Evolutionary conservation across 768 basidiomycete genomes (phyloP), one percentile per base, ranked within the genome.

Genomic region (Leucogyrophana mollusca): DNA sequence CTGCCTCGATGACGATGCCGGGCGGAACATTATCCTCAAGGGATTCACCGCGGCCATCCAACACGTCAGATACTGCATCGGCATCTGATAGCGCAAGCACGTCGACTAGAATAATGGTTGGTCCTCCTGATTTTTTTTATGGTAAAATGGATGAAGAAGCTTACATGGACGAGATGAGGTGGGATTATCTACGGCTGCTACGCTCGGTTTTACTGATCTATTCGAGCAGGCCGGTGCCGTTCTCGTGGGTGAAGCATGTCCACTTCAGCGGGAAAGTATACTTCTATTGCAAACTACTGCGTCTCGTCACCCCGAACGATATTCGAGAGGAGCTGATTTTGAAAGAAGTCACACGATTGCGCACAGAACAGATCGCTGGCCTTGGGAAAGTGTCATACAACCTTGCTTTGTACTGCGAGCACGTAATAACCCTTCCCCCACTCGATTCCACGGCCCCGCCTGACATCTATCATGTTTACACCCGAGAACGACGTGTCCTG

Each of bases 221-320:
- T n/a, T n/a, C n/a, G n/a, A 17, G 30, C 8, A 24, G 40, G 20
- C 10, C 18, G 13, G 24, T 40, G 9, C 40, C 23, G 7, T 24
- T 24, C 16, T 40, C 20, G 22, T 77, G 76, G 76, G 56, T 59
- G 35, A 58, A 59, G 45, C 63, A 61, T 45, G 32, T 59, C 35
- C 73, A 76, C 49, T 71, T 74, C n/a, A 74, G 73, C 50, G 71
- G 70, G 56, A 73, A 73, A 58, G 52, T 68, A 35, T 77, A 77
- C 54, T 77, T 64, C 57, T 68, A 69, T 56, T 62, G 75, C 51
- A 49, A 49, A 18, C 47, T 51, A 14, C 53, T 69, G 34, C 65
- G 67, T 16, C 40, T 74, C 40, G 63, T 72, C 37, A 72, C 73
- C 1, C 63, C 69, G 6, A 72, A 73, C 45, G 59, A 75, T 50